These are phyloP conservation scores for Colletotrichum spaethianum DNA, from an alignment of 2,329 filamentous ascomycete species.

Conservation along the genomic window DNA sequence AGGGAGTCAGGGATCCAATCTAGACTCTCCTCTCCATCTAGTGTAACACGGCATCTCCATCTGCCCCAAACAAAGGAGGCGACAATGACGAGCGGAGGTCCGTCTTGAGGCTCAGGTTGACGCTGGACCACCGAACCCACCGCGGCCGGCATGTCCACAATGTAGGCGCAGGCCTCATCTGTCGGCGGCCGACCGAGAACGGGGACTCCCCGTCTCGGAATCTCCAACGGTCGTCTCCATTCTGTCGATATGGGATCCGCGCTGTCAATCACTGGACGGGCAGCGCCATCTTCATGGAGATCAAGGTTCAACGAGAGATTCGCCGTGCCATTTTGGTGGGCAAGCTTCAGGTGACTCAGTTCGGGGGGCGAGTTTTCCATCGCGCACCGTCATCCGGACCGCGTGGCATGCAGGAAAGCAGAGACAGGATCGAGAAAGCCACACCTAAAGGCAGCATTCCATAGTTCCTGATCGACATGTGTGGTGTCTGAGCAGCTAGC, in stretches of 20 bases:
- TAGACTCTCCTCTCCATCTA: conserved; percentile 1
- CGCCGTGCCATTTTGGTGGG: background rate
- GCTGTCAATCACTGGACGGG: background rate
- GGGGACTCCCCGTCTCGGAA: conserved; percentile 21
- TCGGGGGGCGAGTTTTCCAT: background rate
- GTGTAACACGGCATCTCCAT: background rate
- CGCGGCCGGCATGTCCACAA: background rate
- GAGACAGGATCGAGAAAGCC: conserved; percentile 25
- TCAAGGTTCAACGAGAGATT: background rate
- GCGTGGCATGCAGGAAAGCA: conserved; percentile 27
- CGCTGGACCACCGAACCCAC: background rate
- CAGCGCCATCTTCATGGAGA: background rate
- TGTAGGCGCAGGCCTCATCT: conserved; percentile 14
- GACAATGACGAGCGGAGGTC: background rate
- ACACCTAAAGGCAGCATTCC: conserved; percentile 24
- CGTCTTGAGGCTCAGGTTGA: conserved; percentile 13
- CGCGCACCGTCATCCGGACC: background rate
- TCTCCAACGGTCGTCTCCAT: background rate
- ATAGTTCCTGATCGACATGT: background rate
- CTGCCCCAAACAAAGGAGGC: conserved; percentile 19
- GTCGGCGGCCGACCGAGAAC: conserved; percentile 26
- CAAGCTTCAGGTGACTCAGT: conserved; percentile 23
- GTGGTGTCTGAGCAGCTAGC: background rate
- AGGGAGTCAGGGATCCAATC: conserved; percentile 20
- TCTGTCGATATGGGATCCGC: background rate